Evolutionary conservation across 768 basidiomycete genomes (phyloP), one percentile per base, ranked within the genome.

Genomic region (Pulveroboletus sp.): DNA sequence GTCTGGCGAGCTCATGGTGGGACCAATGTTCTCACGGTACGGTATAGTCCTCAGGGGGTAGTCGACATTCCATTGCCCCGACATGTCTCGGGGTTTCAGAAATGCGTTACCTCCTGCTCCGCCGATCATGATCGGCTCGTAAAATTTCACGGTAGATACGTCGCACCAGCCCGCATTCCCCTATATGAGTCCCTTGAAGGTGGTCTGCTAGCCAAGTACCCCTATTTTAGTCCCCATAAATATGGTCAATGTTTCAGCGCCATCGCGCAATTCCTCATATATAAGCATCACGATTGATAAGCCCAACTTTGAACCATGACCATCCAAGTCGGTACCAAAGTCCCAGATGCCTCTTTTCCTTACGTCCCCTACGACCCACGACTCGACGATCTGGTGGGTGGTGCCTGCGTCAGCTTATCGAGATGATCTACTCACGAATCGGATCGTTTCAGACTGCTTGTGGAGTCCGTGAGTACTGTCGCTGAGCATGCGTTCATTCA

Each of bases 321-420:
- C 50, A 73, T 82, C 70, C 64, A 73, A 53, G 77, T 78, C 53
- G 81, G 81, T 54, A 74, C 80, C 47, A 76, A 64, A 43, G 59
- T 83, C 35, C 81, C 81, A 47, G 50, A 60, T 22, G 73, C 65
- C 19, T 63, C 55, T 2, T 81, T 83, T 62, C 55, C 49, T 14
- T 77, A 84, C 59, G 68, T 91, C 48, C 79, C 82, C 6, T 87
- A 80, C 63, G 64, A 75, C 0, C 73, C 80, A 14, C 82, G 76
- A 62, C 79, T 88, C 50, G 86, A 84, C 24, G 71, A 82, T 64
- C 71, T 73, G 54, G 79, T 82, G 48, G 54, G 80, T 74, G 5
- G 4, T 12, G 11, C 3, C 4, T 12, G 14, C 45, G 20, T 36
- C 0, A 35, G 17, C 53, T 63, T 13, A 37, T 45, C 47, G 9